Evolutionary conservation across 306 rosid genomes (phyloP).

Genomic region (Acacia crassicarpa): DNA sequence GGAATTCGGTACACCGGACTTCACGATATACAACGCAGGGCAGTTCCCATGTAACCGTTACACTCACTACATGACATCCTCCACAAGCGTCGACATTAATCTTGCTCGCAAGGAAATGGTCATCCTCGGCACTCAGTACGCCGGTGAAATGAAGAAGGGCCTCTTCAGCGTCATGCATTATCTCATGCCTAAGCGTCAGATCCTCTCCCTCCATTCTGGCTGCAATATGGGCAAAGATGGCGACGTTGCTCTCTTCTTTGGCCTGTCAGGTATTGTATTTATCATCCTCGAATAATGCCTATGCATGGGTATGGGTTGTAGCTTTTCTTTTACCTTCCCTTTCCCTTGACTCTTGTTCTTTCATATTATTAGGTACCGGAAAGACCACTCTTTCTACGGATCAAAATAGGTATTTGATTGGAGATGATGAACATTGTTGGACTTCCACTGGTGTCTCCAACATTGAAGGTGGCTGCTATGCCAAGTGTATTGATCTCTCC

Average conservation of each 20-base stretch:
- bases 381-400: conserved; percentile 88
- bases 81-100: conserved; percentile 80
- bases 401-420: conserved; percentile 72
- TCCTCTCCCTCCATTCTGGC: conserved; percentile 87
- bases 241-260: conserved; percentile 95
- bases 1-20: conserved; percentile 84
- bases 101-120: conserved; percentile 93
- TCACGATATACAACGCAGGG: conserved; percentile 91
- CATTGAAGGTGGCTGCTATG: conserved; percentile 96
- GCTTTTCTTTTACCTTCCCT: background rate
- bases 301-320: conserved; percentile 3
- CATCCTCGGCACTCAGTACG: conserved; percentile 91
- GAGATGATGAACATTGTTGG: conserved; percentile 96
- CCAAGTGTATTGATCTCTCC: conserved; percentile 88
- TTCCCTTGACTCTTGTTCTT: background rate
- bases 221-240: conserved; percentile 87
- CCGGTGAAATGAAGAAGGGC: conserved; percentile 98
- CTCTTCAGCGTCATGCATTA: conserved; percentile 87
- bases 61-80: conserved; percentile 94
- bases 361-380: conserved; percentile 66
- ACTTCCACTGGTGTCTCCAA: conserved; percentile 81
- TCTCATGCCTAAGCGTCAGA: conserved; percentile 84
- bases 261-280: conserved; percentile 66
- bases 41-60: conserved; percentile 90
- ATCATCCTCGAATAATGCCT: background rate